Conservation (phyloP, 768 basidiomycete genomes). For the Calvatia gigantea region DNA sequence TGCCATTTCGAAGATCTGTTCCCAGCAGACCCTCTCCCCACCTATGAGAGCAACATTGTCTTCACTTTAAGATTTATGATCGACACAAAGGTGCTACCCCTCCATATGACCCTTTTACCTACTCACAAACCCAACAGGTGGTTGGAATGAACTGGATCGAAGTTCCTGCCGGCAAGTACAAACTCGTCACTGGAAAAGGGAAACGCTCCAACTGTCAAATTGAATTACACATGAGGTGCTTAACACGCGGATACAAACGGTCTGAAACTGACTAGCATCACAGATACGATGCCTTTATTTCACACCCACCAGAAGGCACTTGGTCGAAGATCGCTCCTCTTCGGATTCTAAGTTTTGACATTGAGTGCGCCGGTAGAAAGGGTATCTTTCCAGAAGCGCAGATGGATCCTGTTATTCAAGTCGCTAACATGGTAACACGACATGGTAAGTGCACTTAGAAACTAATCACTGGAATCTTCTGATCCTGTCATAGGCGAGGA, state of each 20-base stretch:
- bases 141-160: slow-evolving; percentile 99
- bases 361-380: slow-evolving; percentile 97
- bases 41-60: slow-evolving; percentile 92
- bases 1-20: slow-evolving; percentile 63
- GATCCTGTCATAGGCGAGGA: slow-evolving; percentile 60
- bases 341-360: slow-evolving; percentile 95
- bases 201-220: slow-evolving; percentile 86
- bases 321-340: slow-evolving; percentile 94
- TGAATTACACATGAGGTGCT: slow-evolving; percentile 75
- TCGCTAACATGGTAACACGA: slow-evolving; percentile 97
- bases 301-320: slow-evolving; percentile 85
- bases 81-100: slow-evolving; percentile 70
- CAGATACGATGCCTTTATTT: slow-evolving; percentile 84
- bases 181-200: slow-evolving; percentile 47
- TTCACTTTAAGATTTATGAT: slow-evolving; percentile 97
- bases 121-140: slow-evolving; percentile 45
- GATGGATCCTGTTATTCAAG: slow-evolving; percentile 94
- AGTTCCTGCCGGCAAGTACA: slow-evolving; percentile 79
- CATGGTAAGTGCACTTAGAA: slow-evolving; percentile 63
- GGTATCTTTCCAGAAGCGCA: slow-evolving; percentile 95
- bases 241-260: background rate
- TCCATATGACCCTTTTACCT: background rate
- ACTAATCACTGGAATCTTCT: background rate
- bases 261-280: background rate
- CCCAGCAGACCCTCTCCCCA: slow-evolving; percentile 44